These are phyloP conservation scores for Rhodotorula paludigena DNA, from an alignment of 768 basidiomycete species.

Conservation along the genomic window DNA sequence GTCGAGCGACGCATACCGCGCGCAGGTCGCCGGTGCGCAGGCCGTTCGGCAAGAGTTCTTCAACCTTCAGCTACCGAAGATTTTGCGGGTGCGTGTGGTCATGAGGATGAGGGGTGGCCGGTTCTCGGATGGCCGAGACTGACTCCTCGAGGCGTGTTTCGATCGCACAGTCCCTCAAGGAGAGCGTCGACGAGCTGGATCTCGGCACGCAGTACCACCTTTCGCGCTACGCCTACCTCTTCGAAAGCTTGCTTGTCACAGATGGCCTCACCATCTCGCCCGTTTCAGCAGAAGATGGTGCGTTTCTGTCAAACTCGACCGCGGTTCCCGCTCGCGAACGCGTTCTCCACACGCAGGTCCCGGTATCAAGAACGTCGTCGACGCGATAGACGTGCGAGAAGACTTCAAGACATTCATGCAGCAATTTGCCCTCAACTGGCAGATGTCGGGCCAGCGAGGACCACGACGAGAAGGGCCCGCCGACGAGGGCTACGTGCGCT, in stretches of 20 bases:
- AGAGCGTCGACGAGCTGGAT: slow-evolving; percentile 92
- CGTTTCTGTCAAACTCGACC: slow-evolving; percentile 38
- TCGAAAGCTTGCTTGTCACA: slow-evolving; percentile 80
- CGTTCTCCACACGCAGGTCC: slow-evolving; percentile 54
- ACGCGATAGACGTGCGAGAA: slow-evolving; percentile 84
- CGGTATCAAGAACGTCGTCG: slow-evolving; percentile 79
- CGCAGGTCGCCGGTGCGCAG: slow-evolving; percentile 84
- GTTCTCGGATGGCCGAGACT: background rate
- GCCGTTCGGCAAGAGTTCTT: slow-evolving; percentile 93
- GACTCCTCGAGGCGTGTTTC: background rate
- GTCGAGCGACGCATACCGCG: slow-evolving; percentile 81
- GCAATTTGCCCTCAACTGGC: slow-evolving; percentile 88
- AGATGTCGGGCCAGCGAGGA: slow-evolving; percentile 54
- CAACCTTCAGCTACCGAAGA: slow-evolving; percentile 90
- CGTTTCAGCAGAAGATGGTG: slow-evolving; percentile 60
- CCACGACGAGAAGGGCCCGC: slow-evolving; percentile 80
- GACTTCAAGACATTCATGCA: slow-evolving; percentile 98
- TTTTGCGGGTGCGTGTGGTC: slow-evolving; percentile 74
- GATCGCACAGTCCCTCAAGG: slow-evolving; percentile 69
- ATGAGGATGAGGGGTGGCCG: no score
- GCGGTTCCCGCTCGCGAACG: no score
- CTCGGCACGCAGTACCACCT: slow-evolving; percentile 97
- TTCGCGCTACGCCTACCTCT: slow-evolving; percentile 87
- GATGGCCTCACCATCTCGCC: slow-evolving; percentile 82
- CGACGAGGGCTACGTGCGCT: slow-evolving; percentile 81